These are phyloP conservation scores for Beauveria asiatica DNA, from an alignment of 2,329 filamentous ascomycete species.

Conservation along the genomic window DNA sequence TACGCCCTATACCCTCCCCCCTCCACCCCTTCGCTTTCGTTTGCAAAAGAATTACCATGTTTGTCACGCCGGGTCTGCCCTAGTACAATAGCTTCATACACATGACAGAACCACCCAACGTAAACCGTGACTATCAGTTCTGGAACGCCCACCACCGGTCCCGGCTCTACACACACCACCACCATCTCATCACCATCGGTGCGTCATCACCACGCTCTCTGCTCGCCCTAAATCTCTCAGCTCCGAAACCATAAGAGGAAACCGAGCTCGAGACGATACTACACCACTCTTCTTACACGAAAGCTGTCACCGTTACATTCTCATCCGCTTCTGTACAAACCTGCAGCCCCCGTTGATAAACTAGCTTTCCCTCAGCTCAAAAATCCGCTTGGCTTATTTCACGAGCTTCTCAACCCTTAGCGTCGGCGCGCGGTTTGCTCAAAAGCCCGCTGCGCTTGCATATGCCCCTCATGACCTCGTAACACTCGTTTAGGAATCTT, in stretches of 20 bases:
- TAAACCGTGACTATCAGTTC: too few species aligned
- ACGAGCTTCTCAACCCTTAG: neutral
- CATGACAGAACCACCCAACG: too few species aligned
- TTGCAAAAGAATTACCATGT: neutral
- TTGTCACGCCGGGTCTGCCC: neutral
- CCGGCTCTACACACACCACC: neutral
- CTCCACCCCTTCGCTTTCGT: neutral
- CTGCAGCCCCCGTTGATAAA: neutral
- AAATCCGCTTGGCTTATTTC: neutral
- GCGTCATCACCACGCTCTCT: neutral
- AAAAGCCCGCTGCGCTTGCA: neutral
- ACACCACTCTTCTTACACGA: neutral
- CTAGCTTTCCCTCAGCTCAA: neutral
- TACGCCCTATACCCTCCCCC: neutral
- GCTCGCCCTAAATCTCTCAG: conserved; percentile 5
- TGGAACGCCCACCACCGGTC: too few species aligned
- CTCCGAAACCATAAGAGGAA: neutral
- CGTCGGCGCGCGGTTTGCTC: too few species aligned
- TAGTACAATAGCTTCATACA: too few species aligned
- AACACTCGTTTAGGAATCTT: too few species aligned
- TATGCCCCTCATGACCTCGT: too few species aligned
- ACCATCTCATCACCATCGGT: neutral
- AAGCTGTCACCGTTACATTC: neutral
- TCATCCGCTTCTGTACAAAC: neutral
- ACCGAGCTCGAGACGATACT: neutral